phyloP scores from a whole-genome alignment of 75 land plant genomes.

The Pseudotsuga menziesii region DNA sequence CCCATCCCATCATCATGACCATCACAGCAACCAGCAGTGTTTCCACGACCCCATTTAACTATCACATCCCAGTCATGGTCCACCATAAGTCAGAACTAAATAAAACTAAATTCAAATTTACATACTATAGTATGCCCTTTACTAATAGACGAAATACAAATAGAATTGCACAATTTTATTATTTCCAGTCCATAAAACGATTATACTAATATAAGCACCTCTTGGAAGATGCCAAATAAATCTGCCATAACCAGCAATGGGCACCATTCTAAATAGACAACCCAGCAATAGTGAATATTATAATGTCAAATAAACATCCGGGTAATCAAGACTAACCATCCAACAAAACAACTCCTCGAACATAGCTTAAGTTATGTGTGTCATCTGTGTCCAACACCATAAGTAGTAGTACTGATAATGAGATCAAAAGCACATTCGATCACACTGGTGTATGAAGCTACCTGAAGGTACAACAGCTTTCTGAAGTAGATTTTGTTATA shows the following conservation, averaged over 20 bases:
- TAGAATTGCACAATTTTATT: neutral
- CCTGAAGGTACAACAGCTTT: neutral
- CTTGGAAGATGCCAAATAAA: neutral
- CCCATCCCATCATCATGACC: conserved; percentile 5
- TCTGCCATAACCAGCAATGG: neutral
- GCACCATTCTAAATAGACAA: conserved; percentile 1
- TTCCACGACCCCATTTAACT: conserved; percentile 10
- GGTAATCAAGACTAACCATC: conserved; percentile 10
- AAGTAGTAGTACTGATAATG: neutral
- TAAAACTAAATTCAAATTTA: neutral
- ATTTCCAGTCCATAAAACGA: neutral
- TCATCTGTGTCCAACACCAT: conserved; percentile 4
- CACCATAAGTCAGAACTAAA: conserved; percentile 7
- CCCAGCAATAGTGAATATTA: conserved; percentile 2
- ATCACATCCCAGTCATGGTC: conserved; percentile 12
- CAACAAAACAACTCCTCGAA: neutral
- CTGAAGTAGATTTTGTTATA: neutral
- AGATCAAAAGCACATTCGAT: neutral
- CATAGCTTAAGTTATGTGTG: conserved; percentile 5
- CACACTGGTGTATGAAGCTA: conserved; percentile 8
- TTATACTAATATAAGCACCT: neutral
- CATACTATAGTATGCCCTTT: neutral
- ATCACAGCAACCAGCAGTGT: conserved; percentile 15
- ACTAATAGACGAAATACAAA: neutral
- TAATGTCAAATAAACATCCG: neutral